Evolutionary conservation across 139 green algal genomes (phyloP).

Genomic region (Chlorella sp.): DNA sequence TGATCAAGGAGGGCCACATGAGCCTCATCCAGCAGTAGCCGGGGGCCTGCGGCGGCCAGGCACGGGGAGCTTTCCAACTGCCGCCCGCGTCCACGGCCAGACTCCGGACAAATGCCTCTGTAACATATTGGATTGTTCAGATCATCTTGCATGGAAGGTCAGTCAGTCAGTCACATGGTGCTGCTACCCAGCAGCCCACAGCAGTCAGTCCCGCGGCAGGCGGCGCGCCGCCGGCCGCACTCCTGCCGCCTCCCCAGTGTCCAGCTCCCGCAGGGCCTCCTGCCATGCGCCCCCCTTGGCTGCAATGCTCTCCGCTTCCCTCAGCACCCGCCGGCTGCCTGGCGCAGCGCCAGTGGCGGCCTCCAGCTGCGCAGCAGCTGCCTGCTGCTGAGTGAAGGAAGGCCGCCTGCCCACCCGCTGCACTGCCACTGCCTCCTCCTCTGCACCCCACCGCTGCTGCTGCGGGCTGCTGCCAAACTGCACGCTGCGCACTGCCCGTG

Average conservation of each 20-base stretch:
- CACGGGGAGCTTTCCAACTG: no score
- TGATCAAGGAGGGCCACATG: conserved; percentile 71
- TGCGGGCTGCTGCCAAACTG: background rate
- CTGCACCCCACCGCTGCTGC: background rate
- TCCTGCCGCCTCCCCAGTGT: background rate
- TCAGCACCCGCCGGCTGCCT: background rate
- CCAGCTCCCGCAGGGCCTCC: background rate
- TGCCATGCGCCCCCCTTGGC: background rate
- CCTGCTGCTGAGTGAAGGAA: background rate
- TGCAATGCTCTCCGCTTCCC: background rate
- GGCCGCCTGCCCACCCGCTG: conserved; percentile 3
- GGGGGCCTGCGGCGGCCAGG: no score
- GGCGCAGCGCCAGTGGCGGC: background rate
- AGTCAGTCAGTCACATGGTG: no score
- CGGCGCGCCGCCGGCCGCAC: background rate
- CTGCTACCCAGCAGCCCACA: no score
- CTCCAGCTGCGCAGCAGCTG: background rate
- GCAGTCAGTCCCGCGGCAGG: background rate
- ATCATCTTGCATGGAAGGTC: no score
- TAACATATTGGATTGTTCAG: no score
- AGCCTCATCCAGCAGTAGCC: conserved; percentile 41
- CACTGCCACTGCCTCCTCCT: background rate
- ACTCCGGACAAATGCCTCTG: no score
- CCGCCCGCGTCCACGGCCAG: no score
- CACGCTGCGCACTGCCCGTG: background rate